phyloP scores from a whole-genome alignment of 202 grass and related monocot species.

The Eragrostis tef region DNA sequence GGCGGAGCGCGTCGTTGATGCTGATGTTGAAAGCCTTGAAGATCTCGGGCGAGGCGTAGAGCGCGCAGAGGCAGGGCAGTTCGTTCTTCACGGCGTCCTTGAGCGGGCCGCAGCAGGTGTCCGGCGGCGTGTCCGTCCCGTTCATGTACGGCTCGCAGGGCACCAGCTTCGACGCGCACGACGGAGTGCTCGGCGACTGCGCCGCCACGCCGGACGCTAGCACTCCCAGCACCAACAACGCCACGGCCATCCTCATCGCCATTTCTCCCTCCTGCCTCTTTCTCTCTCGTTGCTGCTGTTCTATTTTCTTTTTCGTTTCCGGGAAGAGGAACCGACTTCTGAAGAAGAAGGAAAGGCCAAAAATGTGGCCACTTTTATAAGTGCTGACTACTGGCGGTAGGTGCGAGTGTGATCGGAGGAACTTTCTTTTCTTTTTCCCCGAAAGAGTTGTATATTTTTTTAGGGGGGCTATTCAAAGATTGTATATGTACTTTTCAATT shows the following conservation, averaged over 20 bases:
- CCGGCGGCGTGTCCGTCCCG: conserved; percentile 49
- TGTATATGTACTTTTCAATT: background rate
- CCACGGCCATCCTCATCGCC: conserved; percentile 24
- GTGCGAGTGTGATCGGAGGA: background rate
- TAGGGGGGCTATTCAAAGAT: background rate
- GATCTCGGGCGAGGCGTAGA: conserved; percentile 57
- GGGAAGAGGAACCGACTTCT: background rate
- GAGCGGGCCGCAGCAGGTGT: conserved; percentile 57
- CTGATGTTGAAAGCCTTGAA: conserved; percentile 56
- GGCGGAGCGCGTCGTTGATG: conserved; percentile 43
- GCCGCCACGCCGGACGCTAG: conserved; percentile 43
- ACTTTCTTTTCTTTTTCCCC: background rate
- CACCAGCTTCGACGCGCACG: conserved; percentile 49
- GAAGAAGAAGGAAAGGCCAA: background rate
- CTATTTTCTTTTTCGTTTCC: background rate
- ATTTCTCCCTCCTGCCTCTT: background rate
- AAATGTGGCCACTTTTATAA: background rate
- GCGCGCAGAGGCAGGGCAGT: conserved; percentile 51
- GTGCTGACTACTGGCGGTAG: background rate
- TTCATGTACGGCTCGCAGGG: conserved; percentile 42
- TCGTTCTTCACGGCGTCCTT: conserved; percentile 51
- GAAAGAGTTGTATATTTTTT: background rate
- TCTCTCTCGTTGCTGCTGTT: background rate
- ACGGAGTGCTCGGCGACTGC: conserved; percentile 25
- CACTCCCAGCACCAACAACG: conserved; percentile 12